Conservation (phyloP, 495 filamentous ascomycete genomes). For the Aspergillus biplanus region DNA sequence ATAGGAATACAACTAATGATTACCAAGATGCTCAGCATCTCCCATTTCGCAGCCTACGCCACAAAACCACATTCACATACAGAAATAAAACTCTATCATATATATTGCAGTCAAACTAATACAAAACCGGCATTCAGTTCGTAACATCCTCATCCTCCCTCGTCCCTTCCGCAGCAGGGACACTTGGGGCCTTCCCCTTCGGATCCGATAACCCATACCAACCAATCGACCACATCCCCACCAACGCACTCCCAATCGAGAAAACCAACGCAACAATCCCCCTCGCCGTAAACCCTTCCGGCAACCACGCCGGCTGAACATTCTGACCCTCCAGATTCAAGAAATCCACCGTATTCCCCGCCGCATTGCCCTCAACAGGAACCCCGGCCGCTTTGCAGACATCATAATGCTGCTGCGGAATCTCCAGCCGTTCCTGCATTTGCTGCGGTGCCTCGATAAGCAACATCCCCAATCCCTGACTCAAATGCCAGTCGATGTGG, state of each 20-base stretch:
- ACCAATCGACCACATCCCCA: slow-evolving; percentile 67
- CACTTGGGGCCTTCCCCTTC: slow-evolving; percentile 7
- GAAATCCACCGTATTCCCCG: slow-evolving; percentile 62
- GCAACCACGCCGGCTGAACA: slow-evolving; percentile 58
- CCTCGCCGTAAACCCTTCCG: slow-evolving; percentile 69
- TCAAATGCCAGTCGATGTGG: slow-evolving; percentile 70
- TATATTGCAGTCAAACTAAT: too few relatives aligned
- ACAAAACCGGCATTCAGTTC: too few relatives aligned
- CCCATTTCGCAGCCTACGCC: too few relatives aligned
- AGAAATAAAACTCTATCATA: too few relatives aligned
- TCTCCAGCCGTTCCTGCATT: slow-evolving; percentile 25
- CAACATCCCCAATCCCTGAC: slow-evolving; percentile 44
- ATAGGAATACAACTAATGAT: too few relatives aligned
- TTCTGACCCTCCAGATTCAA: slow-evolving; percentile 67
- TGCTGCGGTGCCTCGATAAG: slow-evolving; percentile 54
- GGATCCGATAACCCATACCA: slow-evolving; percentile 61
- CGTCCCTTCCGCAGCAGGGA: background rate
- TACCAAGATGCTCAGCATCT: too few relatives aligned
- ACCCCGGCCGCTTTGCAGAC: slow-evolving; percentile 55
- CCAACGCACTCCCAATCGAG: slow-evolving; percentile 64
- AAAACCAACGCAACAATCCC: slow-evolving; percentile 76
- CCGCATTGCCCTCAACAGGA: slow-evolving; percentile 68
- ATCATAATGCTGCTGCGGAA: slow-evolving; percentile 65
- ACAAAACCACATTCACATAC: too few relatives aligned
- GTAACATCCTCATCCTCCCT: background rate